These are phyloP conservation scores for Diaporthe citri DNA, from an alignment of 2,329 filamentous ascomycete species.

Conservation along the genomic window DNA sequence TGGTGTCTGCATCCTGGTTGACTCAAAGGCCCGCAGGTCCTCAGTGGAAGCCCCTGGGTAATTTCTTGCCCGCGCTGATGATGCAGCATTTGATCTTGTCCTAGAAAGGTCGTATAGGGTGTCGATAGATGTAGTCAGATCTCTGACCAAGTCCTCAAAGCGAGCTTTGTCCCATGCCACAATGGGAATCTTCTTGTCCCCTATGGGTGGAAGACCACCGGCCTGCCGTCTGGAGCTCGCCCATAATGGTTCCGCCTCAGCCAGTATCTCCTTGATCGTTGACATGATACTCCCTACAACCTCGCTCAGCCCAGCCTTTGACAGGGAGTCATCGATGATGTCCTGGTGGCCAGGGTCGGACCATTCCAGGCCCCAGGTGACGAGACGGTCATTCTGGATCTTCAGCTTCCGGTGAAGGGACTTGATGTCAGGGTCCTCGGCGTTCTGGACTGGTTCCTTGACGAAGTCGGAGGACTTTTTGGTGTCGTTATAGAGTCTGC, in stretches of 20 bases:
- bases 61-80: constrained; percentile 49
- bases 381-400: constrained; percentile 83
- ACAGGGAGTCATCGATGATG: constrained; percentile 78
- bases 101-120: constrained; percentile 82
- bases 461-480: constrained; percentile 83
- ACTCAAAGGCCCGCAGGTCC: constrained; percentile 66
- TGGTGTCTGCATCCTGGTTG: constrained; percentile 71
- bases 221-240: constrained; percentile 66
- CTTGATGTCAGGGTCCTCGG: constrained; percentile 77
- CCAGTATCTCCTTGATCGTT: constrained; percentile 83
- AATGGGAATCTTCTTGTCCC: constrained; percentile 67
- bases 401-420: constrained; percentile 80
- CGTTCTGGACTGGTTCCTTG: constrained; percentile 72
- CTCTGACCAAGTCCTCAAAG: constrained; percentile 80
- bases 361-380: constrained; percentile 87
- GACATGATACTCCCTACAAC: constrained; percentile 83
- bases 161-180: constrained; percentile 78
- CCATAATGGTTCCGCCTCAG: constrained; percentile 81
- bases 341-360: constrained; percentile 77
- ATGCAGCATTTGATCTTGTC: constrained; percentile 65
- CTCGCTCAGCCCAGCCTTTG: constrained; percentile 80
- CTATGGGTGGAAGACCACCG: constrained; percentile 52
- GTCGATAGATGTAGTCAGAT: constrained; percentile 83
- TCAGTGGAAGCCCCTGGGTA: constrained; percentile 56
- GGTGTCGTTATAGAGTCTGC: constrained; percentile 83